Evolutionary conservation across 2,329 filamentous ascomycete genomes (phyloP).

Genomic region (Septoria petroselini): DNA sequence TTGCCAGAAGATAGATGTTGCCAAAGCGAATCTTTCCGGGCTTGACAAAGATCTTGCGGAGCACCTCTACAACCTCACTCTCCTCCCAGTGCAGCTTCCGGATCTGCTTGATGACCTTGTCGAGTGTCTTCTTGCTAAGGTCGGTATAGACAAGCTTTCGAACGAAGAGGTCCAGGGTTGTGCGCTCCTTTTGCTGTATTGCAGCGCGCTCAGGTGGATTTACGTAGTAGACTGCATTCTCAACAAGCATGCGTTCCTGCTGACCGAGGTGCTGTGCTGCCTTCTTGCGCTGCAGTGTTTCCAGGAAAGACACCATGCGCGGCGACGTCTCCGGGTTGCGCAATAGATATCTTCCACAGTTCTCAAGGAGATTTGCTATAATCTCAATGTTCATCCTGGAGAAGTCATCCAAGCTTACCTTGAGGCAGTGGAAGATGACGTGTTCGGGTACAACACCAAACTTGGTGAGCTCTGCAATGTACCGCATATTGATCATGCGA

Average conservation of each 20-base stretch:
- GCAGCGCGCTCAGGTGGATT: conserved; percentile 90
- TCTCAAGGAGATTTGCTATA: conserved; percentile 91
- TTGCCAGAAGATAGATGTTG: conserved; percentile 89
- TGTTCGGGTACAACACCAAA: conserved; percentile 98
- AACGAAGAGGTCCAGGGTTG: conserved; percentile 87
- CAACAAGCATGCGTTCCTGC: conserved; percentile 95
- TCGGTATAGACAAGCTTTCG: conserved; percentile 91
- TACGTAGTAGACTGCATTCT: conserved; percentile 97
- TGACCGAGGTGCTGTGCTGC: conserved; percentile 90
- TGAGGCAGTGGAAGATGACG: conserved; percentile 97
- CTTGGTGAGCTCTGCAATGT: conserved; percentile 94
- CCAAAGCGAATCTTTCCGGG: conserved; percentile 97
- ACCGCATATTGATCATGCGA: conserved; percentile 91
- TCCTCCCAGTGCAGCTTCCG: conserved; percentile 98
- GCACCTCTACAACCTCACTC: conserved; percentile 70
- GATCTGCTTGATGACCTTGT: conserved; percentile 90
- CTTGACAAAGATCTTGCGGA: conserved; percentile 92
- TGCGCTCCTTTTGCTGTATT: conserved; percentile 94
- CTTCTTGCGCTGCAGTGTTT: conserved; percentile 94
- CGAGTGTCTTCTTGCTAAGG: conserved; percentile 89
- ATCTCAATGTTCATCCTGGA: conserved; percentile 99
- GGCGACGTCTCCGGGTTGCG: conserved; percentile 90
- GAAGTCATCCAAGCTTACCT: conserved; percentile 95
- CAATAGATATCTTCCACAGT: conserved; percentile 89
- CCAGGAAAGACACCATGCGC: conserved; percentile 88